These are phyloP conservation scores for Aegilops tauschii DNA, from an alignment of 176 grass and related monocot species.

Conservation along the genomic window DNA sequence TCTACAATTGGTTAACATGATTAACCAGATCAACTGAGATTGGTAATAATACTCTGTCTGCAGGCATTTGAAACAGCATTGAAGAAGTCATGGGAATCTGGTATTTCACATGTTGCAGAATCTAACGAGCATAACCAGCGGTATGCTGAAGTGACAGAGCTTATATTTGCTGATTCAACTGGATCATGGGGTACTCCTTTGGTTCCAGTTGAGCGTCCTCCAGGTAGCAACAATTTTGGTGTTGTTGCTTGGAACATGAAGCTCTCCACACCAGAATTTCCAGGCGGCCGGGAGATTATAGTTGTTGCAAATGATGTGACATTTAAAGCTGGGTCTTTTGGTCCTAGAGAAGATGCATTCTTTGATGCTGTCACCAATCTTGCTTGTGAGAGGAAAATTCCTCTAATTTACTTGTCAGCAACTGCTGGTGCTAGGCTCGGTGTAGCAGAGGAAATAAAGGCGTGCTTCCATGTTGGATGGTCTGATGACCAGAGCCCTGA, in stretches of 20 bases:
- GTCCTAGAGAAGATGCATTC: slow-evolving; percentile 96
- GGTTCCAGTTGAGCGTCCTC: slow-evolving; percentile 59
- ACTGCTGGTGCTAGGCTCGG: slow-evolving; percentile 93
- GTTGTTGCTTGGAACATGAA: slow-evolving; percentile 97
- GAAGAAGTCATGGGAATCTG: slow-evolving; percentile 72
- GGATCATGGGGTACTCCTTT: slow-evolving; percentile 77
- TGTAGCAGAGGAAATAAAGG: slow-evolving; percentile 91
- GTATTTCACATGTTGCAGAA: slow-evolving; percentile 36
- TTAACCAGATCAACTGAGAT: slow-evolving; percentile 30
- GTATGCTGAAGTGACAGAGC: slow-evolving; percentile 70
- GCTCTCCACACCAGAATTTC: slow-evolving; percentile 91
- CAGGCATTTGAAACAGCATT: slow-evolving; percentile 98
- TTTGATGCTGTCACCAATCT: slow-evolving; percentile 91
- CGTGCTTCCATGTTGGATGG: slow-evolving; percentile 94
- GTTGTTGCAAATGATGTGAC: slow-evolving; percentile 96
- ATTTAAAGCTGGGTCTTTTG: slow-evolving; percentile 91
- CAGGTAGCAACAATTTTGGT: slow-evolving; percentile 79
- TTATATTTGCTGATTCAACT: slow-evolving; percentile 65
- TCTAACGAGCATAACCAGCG: slow-evolving; percentile 43
- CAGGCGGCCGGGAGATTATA: slow-evolving; percentile 82
- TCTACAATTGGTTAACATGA: neutral
- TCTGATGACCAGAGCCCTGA: slow-evolving; percentile 81
- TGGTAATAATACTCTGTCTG: slow-evolving; percentile 23
- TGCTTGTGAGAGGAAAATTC: slow-evolving; percentile 86
- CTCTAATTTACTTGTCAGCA: slow-evolving; percentile 92